phyloP scores from a whole-genome alignment of 495 filamentous ascomycete genomes.

The Talaromyces ruber region DNA sequence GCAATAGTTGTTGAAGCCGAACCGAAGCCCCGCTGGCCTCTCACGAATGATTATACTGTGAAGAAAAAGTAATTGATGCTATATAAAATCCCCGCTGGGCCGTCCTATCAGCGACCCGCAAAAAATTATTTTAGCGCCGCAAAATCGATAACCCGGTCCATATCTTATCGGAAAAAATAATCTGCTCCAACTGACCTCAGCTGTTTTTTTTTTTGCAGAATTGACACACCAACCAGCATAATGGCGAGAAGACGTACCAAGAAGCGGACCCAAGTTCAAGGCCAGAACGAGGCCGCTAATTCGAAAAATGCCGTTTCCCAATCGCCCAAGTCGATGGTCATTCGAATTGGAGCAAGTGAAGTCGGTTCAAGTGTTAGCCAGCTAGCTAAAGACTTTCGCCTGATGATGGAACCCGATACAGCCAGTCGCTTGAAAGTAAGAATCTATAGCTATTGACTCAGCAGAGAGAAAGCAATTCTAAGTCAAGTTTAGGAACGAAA shows the following conservation, averaged over 20 bases:
- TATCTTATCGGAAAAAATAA: slow-evolving; percentile 30
- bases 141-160: slow-evolving; percentile 29
- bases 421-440: slow-evolving; percentile 66
- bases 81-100: neutral
- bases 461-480: slow-evolving; percentile 8
- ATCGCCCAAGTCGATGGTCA: slow-evolving; percentile 94
- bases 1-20: no score
- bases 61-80: neutral
- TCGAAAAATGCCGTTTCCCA: slow-evolving; percentile 43
- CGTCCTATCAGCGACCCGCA: neutral
- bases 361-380: slow-evolving; percentile 88
- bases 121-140: slow-evolving; percentile 28
- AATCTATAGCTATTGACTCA: neutral
- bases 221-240: slow-evolving; percentile 8
- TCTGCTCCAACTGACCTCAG: neutral
- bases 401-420: slow-evolving; percentile 93
- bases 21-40: no score
- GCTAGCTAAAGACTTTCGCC: slow-evolving; percentile 81
- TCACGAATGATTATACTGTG: no score
- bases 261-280: slow-evolving; percentile 77
- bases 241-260: slow-evolving; percentile 83
- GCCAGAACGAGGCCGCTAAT: slow-evolving; percentile 50
- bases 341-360: slow-evolving; percentile 89
- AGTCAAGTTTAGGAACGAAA: slow-evolving; percentile 66
- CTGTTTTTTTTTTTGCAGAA: no score